phyloP scores from a whole-genome alignment of 2,329 filamentous ascomycete species.

The Triangularia verruculosa region DNA sequence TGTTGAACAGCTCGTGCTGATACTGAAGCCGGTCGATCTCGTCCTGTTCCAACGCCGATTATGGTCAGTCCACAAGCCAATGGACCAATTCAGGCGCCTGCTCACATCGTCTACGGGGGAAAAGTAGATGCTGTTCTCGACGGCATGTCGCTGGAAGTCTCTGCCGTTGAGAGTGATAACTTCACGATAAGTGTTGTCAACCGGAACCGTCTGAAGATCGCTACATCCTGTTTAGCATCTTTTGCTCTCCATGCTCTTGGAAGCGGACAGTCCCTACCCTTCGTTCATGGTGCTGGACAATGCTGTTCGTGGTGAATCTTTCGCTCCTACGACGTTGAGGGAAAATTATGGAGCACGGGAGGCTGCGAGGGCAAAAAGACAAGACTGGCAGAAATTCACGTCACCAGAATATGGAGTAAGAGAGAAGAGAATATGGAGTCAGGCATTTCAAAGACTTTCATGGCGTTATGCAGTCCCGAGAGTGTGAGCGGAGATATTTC shows the following conservation, averaged over 20 bases:
- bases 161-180: slow-evolving; percentile 60
- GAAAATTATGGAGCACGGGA: neutral
- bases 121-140: slow-evolving; percentile 64
- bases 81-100: slow-evolving; percentile 1
- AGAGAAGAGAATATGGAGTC: slow-evolving; percentile 14
- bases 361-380: neutral
- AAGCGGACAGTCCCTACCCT: slow-evolving; percentile 22
- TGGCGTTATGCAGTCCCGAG: slow-evolving; percentile 24
- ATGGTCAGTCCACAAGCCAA: slow-evolving; percentile 14
- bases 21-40: slow-evolving; percentile 64
- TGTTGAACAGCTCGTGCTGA: slow-evolving; percentile 60
- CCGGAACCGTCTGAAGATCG: slow-evolving; percentile 45
- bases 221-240: slow-evolving; percentile 34
- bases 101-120: slow-evolving; percentile 69
- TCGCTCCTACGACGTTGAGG: slow-evolving; percentile 2
- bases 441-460: slow-evolving; percentile 26
- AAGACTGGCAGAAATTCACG: slow-evolving; percentile 6
- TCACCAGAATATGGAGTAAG: slow-evolving; percentile 6
- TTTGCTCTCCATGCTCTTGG: neutral
- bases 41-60: slow-evolving; percentile 45
- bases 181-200: slow-evolving; percentile 59
- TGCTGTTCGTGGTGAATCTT: slow-evolving; percentile 2
- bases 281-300: slow-evolving; percentile 24
- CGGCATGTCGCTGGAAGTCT: slow-evolving; percentile 64
- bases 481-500: slow-evolving; percentile 24